These are phyloP conservation scores for Lichtheimia ramosa DNA, from an alignment of 371 early-diverging fungal species.

Conservation along the genomic window DNA sequence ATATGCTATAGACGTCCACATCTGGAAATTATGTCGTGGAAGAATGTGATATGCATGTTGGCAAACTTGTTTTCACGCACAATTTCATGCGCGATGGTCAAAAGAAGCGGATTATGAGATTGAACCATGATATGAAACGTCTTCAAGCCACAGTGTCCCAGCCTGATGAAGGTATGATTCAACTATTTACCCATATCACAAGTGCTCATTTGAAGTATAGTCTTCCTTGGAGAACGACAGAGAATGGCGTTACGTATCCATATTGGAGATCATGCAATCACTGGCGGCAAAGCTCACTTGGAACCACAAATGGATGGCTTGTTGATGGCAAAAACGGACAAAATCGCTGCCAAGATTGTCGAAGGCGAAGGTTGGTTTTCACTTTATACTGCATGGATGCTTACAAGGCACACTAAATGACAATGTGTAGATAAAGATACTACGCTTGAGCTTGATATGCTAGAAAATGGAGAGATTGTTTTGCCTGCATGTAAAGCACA, in stretches of 20 bases:
- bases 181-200: background rate
- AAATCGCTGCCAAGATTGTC: conserved; percentile 9
- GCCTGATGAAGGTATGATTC: conserved; percentile 38
- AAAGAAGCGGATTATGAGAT: conserved; percentile 57
- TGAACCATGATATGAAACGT: conserved; percentile 50
- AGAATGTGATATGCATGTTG: conserved; percentile 57
- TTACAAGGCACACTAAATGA: too few species aligned
- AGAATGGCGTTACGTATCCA: conserved; percentile 38
- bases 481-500: conserved; percentile 57
- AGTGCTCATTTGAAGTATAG: conserved; percentile 9
- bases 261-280: conserved; percentile 21
- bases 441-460: conserved; percentile 37
- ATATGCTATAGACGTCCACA: conserved; percentile 47
- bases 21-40: conserved; percentile 67
- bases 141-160: conserved; percentile 32
- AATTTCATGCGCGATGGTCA: conserved; percentile 64
- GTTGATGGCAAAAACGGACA: conserved; percentile 25
- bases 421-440: conserved; percentile 8
- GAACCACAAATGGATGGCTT: conserved; percentile 49
- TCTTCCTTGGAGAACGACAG: conserved; percentile 44
- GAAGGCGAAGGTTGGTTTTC: background rate
- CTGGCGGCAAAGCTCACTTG: conserved; percentile 22
- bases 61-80: conserved; percentile 57
- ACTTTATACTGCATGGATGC: background rate
- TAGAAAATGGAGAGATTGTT: conserved; percentile 47